Percentiles rank a stretch among this genome's conserved stretches.
These are phyloP conservation scores for Aspergillus tubingensis DNA, from an alignment of 2,329 filamentous ascomycete species.

Conservation along the genomic window DNA sequence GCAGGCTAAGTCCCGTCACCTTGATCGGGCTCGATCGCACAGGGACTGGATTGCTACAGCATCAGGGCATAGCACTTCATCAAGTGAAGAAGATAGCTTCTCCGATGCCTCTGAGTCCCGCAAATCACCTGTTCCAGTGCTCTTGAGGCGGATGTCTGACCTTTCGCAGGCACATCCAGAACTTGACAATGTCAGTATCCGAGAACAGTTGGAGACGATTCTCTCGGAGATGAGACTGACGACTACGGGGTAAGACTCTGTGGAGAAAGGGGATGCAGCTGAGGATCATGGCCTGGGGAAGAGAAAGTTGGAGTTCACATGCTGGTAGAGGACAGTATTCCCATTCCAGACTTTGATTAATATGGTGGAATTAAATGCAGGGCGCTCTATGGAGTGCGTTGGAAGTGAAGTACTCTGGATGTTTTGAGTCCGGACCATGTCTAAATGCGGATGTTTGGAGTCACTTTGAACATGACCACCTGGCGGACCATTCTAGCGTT, in stretches of 20 bases:
- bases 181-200: constrained; percentile 23
- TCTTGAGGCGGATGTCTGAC: constrained; percentile 17
- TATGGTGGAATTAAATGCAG: not conserved
- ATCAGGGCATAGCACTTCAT: constrained; percentile 10
- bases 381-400: not conserved
- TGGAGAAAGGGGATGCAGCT: not conserved
- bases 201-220: constrained; percentile 18
- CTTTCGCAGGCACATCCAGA: constrained; percentile 18
- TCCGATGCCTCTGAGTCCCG: constrained; percentile 13
- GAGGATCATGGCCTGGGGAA: too few species aligned
- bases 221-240: constrained; percentile 16
- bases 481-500: not conserved
- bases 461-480: not conserved
- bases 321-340: not conserved
- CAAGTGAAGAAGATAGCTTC: constrained; percentile 4
- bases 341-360: not conserved
- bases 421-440: not conserved
- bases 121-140: constrained; percentile 15
- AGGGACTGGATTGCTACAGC: constrained; percentile 10
- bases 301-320: too few species aligned
- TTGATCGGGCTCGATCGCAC: not conserved
- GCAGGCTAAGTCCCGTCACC: constrained; percentile 4
- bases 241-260: not conserved
- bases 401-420: not conserved
- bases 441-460: not conserved